Evolutionary conservation across 805 yeast species (phyloP), one percentile per base, ranked within the genome.

Genomic region (Candida xiaguanensis): DNA sequence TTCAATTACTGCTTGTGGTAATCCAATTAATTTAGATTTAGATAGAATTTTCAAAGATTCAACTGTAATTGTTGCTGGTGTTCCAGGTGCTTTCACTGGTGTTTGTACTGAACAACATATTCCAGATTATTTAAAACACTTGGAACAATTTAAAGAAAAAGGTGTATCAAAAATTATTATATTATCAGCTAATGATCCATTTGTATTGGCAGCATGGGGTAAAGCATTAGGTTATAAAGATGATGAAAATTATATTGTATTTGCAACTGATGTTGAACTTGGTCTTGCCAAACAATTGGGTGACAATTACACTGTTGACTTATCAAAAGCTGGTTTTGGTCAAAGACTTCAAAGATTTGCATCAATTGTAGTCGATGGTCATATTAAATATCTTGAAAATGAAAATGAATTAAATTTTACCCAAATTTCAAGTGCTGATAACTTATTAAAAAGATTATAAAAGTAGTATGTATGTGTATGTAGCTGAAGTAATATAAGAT

Each of bases 51-150:
- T 67, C 20, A 53, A 59, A 15, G 70, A 67, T 35, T 77, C 78
- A 67, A 78, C 72, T 51, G 77, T 82, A 23, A 78, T 85, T 31
- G 67, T 85, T 50, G 86, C 87, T 23, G 73, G 84, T 43, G 89
- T 85, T 24, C 93, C 95, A 45, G 95, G 90, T 46, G 93, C 95
- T 8, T 86, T 85, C 72, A 85, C 95, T 19, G 95, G 72, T 22
- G 60, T 70, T 3, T 67, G 74, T 46, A 63, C 72, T 20, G 72
- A 62, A 46, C 55, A 62, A 50, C 74, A 67, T 49, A 60, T 67
- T 36, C 74, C 74, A 4, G 56, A 51, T 31, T 42, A 52, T 14
- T 56, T 67, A 50, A 59, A 55, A 42, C 65, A 77, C 46, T 58
- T 74, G 39, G 58, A 56, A 5, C 73, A 75, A 39, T 73, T 85